Evolutionary conservation across 495 filamentous ascomycete genomes (phyloP).

Genomic region (Pyronema omphalodes): DNA sequence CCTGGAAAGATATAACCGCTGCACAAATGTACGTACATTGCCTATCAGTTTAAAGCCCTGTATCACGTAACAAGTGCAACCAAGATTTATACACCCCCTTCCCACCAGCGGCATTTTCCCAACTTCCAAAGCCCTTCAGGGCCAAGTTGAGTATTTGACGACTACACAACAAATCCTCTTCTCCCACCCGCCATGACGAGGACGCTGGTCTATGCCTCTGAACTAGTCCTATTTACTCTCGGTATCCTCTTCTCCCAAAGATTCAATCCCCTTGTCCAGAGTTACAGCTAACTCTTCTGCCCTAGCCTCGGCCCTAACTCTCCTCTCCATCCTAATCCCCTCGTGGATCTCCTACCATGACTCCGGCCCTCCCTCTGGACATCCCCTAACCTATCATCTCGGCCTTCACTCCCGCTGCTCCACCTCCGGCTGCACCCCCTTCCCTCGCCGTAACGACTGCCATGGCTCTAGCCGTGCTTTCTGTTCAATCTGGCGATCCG

Average conservation of each 20-base stretch:
- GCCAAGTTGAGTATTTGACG: no score
- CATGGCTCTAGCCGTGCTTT: conserved; percentile 54
- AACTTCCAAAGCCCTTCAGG: no score
- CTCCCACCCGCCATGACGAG: conserved; percentile 22
- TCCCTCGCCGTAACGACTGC: conserved; percentile 49
- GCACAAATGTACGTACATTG: no score
- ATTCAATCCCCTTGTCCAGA: background rate
- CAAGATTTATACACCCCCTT: no score
- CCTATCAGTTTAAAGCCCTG: no score
- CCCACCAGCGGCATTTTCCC: no score
- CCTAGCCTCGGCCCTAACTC: conserved; percentile 57
- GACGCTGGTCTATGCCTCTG: conserved; percentile 31
- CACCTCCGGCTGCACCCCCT: conserved; percentile 30
- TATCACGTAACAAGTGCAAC: no score
- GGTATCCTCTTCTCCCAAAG: conserved; percentile 25
- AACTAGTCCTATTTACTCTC: conserved; percentile 35
- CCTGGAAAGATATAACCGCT: no score
- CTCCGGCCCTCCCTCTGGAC: conserved; percentile 31
- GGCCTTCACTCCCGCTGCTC: conserved; percentile 70
- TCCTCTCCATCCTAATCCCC: conserved; percentile 54
- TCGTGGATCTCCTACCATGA: conserved; percentile 64
- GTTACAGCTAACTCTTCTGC: background rate
- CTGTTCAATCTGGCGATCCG: conserved; percentile 78
- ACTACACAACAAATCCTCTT: no score
- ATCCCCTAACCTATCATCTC: conserved; percentile 34